These are phyloP conservation scores for Glycine latifolia DNA, from an alignment of 306 rosid genomes.

Conservation along the genomic window DNA sequence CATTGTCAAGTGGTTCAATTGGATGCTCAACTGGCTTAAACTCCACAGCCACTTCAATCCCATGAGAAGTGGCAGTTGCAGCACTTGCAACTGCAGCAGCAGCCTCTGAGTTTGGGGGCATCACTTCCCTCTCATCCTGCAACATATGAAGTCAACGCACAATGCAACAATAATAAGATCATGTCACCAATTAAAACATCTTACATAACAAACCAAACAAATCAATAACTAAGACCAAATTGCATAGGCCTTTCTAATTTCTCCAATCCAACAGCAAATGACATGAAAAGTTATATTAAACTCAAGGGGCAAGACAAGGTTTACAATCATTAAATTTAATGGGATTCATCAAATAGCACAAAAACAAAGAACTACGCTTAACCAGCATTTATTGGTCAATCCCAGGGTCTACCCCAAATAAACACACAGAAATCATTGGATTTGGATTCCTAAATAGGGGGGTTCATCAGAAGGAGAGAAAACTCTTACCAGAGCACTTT, in stretches of 20 bases:
- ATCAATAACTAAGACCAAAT: slow-evolving; percentile 22
- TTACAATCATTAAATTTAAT: background rate
- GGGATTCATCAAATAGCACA: background rate
- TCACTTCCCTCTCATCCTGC: slow-evolving; percentile 83
- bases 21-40: slow-evolving; percentile 98
- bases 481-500: slow-evolving; percentile 84
- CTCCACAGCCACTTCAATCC: slow-evolving; percentile 90
- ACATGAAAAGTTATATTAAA: background rate
- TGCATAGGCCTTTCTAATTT: background rate
- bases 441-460: slow-evolving; percentile 2
- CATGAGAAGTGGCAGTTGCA: slow-evolving; percentile 70
- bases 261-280: slow-evolving; percentile 34
- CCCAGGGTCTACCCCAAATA: slow-evolving; percentile 17
- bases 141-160: slow-evolving; percentile 36
- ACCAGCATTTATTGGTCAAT: slow-evolving; percentile 46
- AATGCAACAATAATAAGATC: slow-evolving; percentile 30
- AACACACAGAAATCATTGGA: slow-evolving; percentile 25
- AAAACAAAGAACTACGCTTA: slow-evolving; percentile 19
- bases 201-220: slow-evolving; percentile 4
- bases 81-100: slow-evolving; percentile 50
- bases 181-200: slow-evolving; percentile 21
- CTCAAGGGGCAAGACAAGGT: slow-evolving; percentile 10
- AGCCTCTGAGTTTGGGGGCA: slow-evolving; percentile 66
- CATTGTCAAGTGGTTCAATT: slow-evolving; percentile 80
- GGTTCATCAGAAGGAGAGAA: background rate